Conservation (phyloP, 495 filamentous ascomycete genomes). For the Daldinia vernicosa region DNA sequence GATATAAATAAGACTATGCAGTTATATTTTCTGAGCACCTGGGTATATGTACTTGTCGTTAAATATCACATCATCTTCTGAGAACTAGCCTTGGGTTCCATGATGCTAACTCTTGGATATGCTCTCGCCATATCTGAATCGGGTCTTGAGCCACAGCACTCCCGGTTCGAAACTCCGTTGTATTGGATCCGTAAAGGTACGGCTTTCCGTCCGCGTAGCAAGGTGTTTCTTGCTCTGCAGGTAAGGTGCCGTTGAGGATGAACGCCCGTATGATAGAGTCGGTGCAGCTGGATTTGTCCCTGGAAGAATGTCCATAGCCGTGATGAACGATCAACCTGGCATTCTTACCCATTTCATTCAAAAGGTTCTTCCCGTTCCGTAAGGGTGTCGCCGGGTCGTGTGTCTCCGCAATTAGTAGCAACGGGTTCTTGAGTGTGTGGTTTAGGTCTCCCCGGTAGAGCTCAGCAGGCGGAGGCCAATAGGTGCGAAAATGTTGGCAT, state of each 20-base stretch:
- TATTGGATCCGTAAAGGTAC: conserved; percentile 48
- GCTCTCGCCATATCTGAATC: conserved; percentile 42
- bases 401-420: conserved; percentile 57
- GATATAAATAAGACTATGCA: neutral
- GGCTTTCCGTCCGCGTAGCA: conserved; percentile 58
- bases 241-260: conserved; percentile 51
- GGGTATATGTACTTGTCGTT: neutral
- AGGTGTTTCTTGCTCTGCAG: conserved; percentile 49
- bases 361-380: conserved; percentile 53
- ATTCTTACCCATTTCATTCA: conserved; percentile 55
- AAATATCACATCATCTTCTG: conserved; percentile 3
- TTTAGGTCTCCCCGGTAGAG: conserved; percentile 56
- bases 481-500: conserved; percentile 52
- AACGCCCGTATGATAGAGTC: conserved; percentile 49
- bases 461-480: conserved; percentile 56
- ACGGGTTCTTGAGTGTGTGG: conserved; percentile 51
- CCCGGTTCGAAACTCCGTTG: neutral
- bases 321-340: conserved; percentile 57
- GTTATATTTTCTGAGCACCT: neutral
- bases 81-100: conserved; percentile 34
- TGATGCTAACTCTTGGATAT: conserved; percentile 41
- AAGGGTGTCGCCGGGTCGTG: conserved; percentile 60
- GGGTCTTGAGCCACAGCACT: conserved; percentile 25
- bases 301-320: conserved; percentile 57
- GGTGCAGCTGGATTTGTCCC: conserved; percentile 55